Base-by-base conservation (phyloP, 2,329 filamentous ascomycete species). In the Diaporthe velutina region DNA sequence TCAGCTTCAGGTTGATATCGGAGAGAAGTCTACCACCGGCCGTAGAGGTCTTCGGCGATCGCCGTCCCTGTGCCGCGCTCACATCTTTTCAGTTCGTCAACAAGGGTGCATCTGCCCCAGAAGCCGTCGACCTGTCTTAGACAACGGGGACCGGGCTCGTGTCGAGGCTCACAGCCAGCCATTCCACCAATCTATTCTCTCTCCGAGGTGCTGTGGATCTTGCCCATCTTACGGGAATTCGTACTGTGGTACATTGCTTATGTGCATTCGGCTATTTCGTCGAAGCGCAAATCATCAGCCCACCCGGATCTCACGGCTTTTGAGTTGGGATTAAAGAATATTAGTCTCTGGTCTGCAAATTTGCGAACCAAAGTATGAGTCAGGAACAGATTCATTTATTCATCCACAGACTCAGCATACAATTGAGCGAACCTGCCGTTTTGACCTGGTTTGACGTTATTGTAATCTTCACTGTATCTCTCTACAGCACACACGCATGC, bases 111-210 rank as follows among this genome's bases (percentile, higher is more conserved):
- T 6, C 30, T 54, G 64, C 33, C 45, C n/a, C 35, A n/a, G n/a
- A 68, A 25, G 13, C 40, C 30, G 48, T 54, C 35, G 22, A 28
- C 10, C 22, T 71, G 70, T 71, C 70, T 71, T 15, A 71, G 70
- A 61, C 70, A 61, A 30, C 70, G n/a, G 42, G 22, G 57, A n/a
- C 19, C n/a, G 33, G 54, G 15, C 35, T 61, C 55, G 55, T 52
- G 42, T 71, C 30, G 35, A 54, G 30, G 17, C 67, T 48, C 13
- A 4, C 28, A 52, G 45, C 33, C 64, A 68, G 6, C 40, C 25
- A n/a, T 52, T 35, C 70, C 70, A 71, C 70, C 70, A 71, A 71
- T 60, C 55, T 30, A 12, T 40, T 38, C 33, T 40, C 55, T 8
- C 28, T 2, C 13, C 22, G 19, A 30, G 61, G 22, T 28, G 50